phyloP scores from a whole-genome alignment of 371 early-diverging fungal species.

The Mortierella sp. region DNA sequence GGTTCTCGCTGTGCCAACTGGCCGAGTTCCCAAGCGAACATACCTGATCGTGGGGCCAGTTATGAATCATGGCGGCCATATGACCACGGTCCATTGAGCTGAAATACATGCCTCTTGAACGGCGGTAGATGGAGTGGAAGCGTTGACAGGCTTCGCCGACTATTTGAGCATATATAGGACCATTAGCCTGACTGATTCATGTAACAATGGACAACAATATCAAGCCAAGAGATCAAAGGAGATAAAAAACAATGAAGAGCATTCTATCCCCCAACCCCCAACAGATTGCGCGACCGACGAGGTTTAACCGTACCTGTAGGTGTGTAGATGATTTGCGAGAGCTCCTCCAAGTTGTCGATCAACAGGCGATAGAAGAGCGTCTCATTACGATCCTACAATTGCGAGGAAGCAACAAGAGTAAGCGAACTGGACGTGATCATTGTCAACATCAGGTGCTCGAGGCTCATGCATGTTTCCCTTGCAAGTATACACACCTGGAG shows the following conservation, averaged over 20 bases:
- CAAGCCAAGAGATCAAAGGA: neutral
- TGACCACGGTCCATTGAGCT: constrained; percentile 67
- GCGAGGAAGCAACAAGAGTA: neutral
- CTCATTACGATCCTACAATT: constrained; percentile 70
- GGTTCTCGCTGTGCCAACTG: neutral
- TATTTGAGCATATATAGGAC: constrained; percentile 1
- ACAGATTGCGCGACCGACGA: constrained; percentile 9
- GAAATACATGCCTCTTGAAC: constrained; percentile 74
- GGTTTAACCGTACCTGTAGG: constrained; percentile 43
- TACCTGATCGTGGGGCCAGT: constrained; percentile 55
- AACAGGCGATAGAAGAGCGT: constrained; percentile 72
- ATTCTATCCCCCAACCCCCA: constrained; percentile 7
- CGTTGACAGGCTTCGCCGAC: constrained; percentile 60
- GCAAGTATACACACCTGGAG: constrained; percentile 29
- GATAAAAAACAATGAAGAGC: constrained; percentile 10
- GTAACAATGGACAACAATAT: neutral
- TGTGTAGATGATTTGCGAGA: constrained; percentile 53
- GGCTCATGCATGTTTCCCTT: constrained; percentile 4
- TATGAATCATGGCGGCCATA: constrained; percentile 61
- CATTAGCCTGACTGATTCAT: neutral
- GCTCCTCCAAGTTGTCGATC: constrained; percentile 63
- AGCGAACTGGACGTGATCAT: neutral
- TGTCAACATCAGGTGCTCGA: neutral
- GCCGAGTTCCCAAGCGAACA: neutral
- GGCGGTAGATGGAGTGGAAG: constrained; percentile 72